Evolutionary conservation across 805 yeast genomes (phyloP).

Genomic region (Babjeviella inositovora): DNA sequence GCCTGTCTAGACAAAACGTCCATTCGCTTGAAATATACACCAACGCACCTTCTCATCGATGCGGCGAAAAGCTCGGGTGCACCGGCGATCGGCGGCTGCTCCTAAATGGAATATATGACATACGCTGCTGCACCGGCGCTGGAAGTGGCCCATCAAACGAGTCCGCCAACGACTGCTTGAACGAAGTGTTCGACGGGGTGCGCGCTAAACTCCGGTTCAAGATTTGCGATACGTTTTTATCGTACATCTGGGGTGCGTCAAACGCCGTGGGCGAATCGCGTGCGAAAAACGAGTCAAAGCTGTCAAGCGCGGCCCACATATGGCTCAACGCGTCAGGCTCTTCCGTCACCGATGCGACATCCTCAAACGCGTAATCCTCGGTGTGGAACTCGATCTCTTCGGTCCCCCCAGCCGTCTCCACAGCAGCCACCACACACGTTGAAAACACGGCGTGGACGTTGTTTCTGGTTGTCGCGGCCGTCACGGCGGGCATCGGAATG

Average conservation of each 20-base stretch:
- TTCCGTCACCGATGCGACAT: conserved; percentile 33
- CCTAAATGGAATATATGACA: conserved; percentile 7
- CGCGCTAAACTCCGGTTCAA: conserved; percentile 59
- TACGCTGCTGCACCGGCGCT: conserved; percentile 5
- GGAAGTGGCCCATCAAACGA: conserved; percentile 25
- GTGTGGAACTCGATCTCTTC: conserved; percentile 35
- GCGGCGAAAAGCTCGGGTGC: no score
- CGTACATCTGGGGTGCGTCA: conserved; percentile 68
- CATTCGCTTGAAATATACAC: no score
- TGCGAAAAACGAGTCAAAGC: conserved; percentile 77
- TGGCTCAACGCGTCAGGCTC: conserved; percentile 64
- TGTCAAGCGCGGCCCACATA: conserved; percentile 87
- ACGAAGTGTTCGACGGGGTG: conserved; percentile 62
- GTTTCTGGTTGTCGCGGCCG: conserved; percentile 77
- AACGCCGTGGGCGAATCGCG: conserved; percentile 31
- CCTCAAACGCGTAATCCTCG: conserved; percentile 38
- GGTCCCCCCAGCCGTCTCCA: conserved; percentile 17
- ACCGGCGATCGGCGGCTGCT: no score
- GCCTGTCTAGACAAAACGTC: no score
- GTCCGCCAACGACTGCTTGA: conserved; percentile 62
- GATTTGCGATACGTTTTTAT: conserved; percentile 64
- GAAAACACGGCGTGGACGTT: conserved; percentile 93
- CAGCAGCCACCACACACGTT: conserved; percentile 43
- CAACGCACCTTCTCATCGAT: no score
- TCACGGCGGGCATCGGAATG: conserved; percentile 85